Conservation (phyloP, 225 moss, liverwort and hornwort genomes). For the Physcomitrium patens region DNA sequence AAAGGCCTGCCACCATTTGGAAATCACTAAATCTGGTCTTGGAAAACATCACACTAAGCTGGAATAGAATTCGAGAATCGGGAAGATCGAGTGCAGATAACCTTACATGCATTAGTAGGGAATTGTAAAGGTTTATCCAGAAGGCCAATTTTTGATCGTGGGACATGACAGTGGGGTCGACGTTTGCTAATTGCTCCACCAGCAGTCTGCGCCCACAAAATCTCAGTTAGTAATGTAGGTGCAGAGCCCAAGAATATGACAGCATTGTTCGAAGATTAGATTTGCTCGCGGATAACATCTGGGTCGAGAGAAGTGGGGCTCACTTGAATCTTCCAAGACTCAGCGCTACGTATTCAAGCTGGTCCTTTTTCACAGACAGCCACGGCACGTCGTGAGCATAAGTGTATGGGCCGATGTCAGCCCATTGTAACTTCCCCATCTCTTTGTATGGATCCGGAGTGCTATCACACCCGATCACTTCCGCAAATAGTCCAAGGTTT, state of each 20-base stretch:
- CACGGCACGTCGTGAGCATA: constrained; percentile 67
- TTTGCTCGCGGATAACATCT: too few relatives aligned
- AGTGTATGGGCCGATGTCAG: constrained; percentile 61
- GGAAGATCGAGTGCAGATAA: too few relatives aligned
- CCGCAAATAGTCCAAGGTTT: constrained; percentile 43
- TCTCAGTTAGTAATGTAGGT: neutral
- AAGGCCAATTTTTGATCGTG: constrained; percentile 92
- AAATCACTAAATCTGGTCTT: too few relatives aligned
- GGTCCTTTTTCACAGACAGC: constrained; percentile 73
- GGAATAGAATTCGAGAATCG: too few relatives aligned
- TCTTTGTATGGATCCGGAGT: constrained; percentile 64
- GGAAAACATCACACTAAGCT: too few relatives aligned
- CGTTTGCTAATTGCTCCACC: constrained; percentile 74
- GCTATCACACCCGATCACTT: constrained; percentile 55
- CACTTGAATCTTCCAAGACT: constrained; percentile 71
- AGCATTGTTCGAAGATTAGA: too few relatives aligned
- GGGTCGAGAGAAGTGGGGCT: neutral
- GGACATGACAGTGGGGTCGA: constrained; percentile 62
- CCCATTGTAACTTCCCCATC: constrained; percentile 71
- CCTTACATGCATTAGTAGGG: constrained; percentile 78
- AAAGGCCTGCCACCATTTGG: constrained; percentile 29
- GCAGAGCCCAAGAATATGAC: too few relatives aligned
- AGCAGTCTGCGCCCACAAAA: constrained; percentile 50
- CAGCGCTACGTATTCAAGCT: constrained; percentile 75
- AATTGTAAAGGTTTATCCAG: constrained; percentile 97